Base-by-base conservation (phyloP, 805 yeast species). In the Saccharomycopsis guyanensis region DNA sequence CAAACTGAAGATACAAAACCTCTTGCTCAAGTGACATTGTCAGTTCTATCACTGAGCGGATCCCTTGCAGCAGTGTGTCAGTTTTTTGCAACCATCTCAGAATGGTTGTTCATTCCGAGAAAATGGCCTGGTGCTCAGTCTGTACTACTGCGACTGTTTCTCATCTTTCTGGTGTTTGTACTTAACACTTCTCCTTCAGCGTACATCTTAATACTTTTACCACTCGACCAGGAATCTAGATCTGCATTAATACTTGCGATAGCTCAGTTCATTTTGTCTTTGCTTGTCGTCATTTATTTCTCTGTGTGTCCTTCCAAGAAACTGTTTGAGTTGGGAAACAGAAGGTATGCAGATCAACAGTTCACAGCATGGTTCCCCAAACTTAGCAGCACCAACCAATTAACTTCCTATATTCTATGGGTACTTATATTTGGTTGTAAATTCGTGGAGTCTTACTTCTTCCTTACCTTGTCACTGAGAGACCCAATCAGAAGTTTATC, bases 81-180 rank as follows among this genome's bases (percentile, higher is more conserved):
- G 69, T 72, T 93, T 49, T 55, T 77, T 46, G 98, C 98, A 40
- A 89, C 97, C 23, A 49, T 88, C 32, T 77, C 85, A 59, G 98
- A 93, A 68, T 89, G 95, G 95, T 71, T 79, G 61, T 93, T 88
- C 59, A 97, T 93, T 53, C 98, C 98, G 55, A 82, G 97, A 69
- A 77, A 81, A 57, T 93, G 97, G 97, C 95, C 97, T 25, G 98
- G 98, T 67, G 96, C 97, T 64, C 97, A 91, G 70, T 95, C 84
- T 63, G 75, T 93, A 61, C 70, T 86, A 32, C 85, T 95, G 69
- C 83, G 98, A 64, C 72, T 93, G 58, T 62, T 81, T 70, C 81
- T 89, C 61, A 66, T 91, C 63, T 56, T 82, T 44, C 53, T 76
- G 41, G 77, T 89, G 54, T 71, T 87, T 49, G 71, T 70, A 43